Evolutionary conservation across 345 rosid species (phyloP).

Genomic region (Rubroshorea leprosula): DNA sequence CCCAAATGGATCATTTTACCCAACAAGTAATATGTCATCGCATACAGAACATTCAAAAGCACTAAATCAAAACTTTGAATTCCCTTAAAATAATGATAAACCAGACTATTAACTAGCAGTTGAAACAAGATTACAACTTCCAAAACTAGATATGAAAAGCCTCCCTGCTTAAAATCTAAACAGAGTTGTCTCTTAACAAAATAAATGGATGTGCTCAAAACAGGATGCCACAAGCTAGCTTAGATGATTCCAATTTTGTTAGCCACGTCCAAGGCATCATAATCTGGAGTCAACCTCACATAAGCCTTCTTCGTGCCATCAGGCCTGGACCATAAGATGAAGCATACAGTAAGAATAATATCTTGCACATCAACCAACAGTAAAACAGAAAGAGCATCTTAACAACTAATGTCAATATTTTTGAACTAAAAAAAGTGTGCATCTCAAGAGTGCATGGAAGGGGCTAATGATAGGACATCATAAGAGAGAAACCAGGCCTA

Average conservation of each 20-base stretch:
- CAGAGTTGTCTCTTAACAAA: slow-evolving; percentile 4
- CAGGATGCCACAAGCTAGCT: slow-evolving; percentile 6
- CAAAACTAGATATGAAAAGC: neutral
- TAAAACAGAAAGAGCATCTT: neutral
- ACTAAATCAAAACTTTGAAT: too few species aligned
- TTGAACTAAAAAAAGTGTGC: too few species aligned
- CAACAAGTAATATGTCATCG: too few species aligned
- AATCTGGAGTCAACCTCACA: slow-evolving; percentile 87
- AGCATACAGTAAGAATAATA: neutral
- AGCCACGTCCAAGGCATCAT: slow-evolving; percentile 91
- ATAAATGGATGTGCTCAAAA: slow-evolving; percentile 1
- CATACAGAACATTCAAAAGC: too few species aligned
- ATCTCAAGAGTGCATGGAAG: too few species aligned
- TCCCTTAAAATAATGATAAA: too few species aligned
- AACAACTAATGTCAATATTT: too few species aligned
- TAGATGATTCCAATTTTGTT: slow-evolving; percentile 93
- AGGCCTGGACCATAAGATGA: slow-evolving; percentile 46
- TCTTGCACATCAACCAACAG: neutral
- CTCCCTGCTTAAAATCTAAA: slow-evolving; percentile 9
- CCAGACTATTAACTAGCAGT: neutral
- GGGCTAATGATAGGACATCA: too few species aligned
- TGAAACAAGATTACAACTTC: slow-evolving; percentile 6
- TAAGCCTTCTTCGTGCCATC: slow-evolving; percentile 94
- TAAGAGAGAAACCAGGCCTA: too few species aligned
- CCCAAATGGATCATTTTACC: too few species aligned